Evolutionary conservation across 768 basidiomycete species (phyloP), one percentile per base, ranked within the genome.

Genomic region (Tylopilus rubrobrunneus): DNA sequence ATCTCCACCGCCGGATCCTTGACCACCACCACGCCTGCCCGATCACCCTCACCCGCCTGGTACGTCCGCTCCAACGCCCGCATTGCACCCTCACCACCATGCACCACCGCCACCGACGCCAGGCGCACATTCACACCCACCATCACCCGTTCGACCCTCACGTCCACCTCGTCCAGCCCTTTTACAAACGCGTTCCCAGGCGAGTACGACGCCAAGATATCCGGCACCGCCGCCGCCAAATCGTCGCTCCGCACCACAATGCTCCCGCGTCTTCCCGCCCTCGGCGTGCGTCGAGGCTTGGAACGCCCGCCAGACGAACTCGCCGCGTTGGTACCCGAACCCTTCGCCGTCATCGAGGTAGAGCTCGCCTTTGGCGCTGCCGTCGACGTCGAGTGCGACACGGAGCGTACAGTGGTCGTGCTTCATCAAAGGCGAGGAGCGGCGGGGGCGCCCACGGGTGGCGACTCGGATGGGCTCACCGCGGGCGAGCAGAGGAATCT

Each of bases 401-500:
- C 29, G 84, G 37, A 98, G 80, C 0, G 94, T 98, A 77, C 95
- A 92, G 0, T 95, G 97, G 66, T 99, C 97, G 49, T 77, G 72
- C 74, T 86, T 89, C 89, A 97, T 96, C 40, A 95, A 76, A 0
- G 84, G 78, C 0, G 96, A 91, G 1, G 96, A 79, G 2, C 94
- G 81, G 37, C 97, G 79, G 2, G 91, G 88, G 25, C 95, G 86
- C 67, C 92, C 87, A 46, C 93, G 87, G 3, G 91, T 90, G 3
- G 94, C 75, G 6, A 98, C n/a, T n/a, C n/a, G 63, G 67, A 99
- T 91, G 14, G 89, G 90, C 1, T 94, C 95, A 12, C 97, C 97
- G 29, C 88, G 92, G 48, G 95, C 75, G 67, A 96, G 81, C 34
- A 98, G 73, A 2, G 97, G 97, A 43, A 94, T 75, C 58, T 88